phyloP scores from a whole-genome alignment of 139 green algal species.

The Chlamydomonas sphaeroides region DNA sequence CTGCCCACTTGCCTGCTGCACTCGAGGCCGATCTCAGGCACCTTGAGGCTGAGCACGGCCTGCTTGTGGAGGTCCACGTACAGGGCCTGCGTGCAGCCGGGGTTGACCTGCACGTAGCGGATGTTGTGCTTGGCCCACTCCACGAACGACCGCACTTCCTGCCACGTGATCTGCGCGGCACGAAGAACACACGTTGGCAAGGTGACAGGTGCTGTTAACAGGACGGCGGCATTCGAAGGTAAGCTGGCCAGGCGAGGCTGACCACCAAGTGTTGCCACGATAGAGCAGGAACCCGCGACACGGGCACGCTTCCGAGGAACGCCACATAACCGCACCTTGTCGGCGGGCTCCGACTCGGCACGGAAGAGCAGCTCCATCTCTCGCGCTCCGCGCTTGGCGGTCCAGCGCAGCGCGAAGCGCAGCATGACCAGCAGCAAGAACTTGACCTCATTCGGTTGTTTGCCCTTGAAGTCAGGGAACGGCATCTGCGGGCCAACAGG shows the following conservation, averaged over 20 bases:
- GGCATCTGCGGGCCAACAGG: too few species aligned
- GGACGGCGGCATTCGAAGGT: too few species aligned
- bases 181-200: too few species aligned
- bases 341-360: constrained; percentile 10
- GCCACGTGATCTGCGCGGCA: constrained; percentile 48
- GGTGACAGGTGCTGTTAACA: too few species aligned
- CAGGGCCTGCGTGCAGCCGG: constrained; percentile 49
- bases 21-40: constrained; percentile 66
- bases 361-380: constrained; percentile 43
- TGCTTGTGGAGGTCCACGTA: constrained; percentile 71
- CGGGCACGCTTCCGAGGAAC: too few species aligned
- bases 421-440: constrained; percentile 13
- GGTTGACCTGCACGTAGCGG: constrained; percentile 5
- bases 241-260: too few species aligned
- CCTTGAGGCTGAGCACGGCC: constrained; percentile 63
- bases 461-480: background rate
- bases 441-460: background rate
- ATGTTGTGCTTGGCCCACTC: constrained; percentile 41
- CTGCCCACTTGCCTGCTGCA: constrained; percentile 13
- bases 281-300: too few species aligned
- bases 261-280: too few species aligned
- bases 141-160: constrained; percentile 19
- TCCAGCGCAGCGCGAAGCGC: constrained; percentile 42
- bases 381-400: background rate
- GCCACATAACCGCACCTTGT: constrained; percentile 36